These are phyloP conservation scores for Allomyces macrogynus DNA, from an alignment of 192 early-diverging fungal species.

Conservation along the genomic window DNA sequence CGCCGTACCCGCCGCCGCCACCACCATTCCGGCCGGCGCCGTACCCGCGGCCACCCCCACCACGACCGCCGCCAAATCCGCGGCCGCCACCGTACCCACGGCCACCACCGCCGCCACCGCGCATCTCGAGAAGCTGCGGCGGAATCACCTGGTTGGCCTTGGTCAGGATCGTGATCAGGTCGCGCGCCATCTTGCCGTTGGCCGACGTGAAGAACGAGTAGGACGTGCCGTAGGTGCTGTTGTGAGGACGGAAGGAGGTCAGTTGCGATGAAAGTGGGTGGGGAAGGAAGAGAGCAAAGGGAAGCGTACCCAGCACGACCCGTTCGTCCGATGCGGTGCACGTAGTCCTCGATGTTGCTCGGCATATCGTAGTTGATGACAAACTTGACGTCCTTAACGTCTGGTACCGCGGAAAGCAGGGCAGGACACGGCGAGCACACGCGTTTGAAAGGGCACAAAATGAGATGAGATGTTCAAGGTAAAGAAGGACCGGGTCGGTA, in stretches of 20 bases:
- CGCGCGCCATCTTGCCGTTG: background rate
- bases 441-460: too few relatives aligned
- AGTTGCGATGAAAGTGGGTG: too few relatives aligned
- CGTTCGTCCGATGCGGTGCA: slow-evolving; percentile 63
- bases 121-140: background rate
- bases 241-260: too few relatives aligned
- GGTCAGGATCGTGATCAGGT: background rate
- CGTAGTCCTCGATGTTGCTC: slow-evolving; percentile 63
- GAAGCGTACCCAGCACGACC: slow-evolving; percentile 18
- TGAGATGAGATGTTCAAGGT: too few relatives aligned
- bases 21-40: too few relatives aligned
- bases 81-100: background rate
- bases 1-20: too few relatives aligned
- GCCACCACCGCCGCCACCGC: background rate
- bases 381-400: slow-evolving; percentile 70
- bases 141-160: background rate
- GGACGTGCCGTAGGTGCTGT: slow-evolving; percentile 4
- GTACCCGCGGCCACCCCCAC: too few relatives aligned
- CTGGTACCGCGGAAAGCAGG: slow-evolving; percentile 6
- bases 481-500: too few relatives aligned
- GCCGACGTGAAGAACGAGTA: background rate
- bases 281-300: too few relatives aligned
- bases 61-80: too few relatives aligned
- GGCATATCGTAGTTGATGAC: slow-evolving; percentile 73
- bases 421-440: too few relatives aligned